These are phyloP conservation scores for Myriosclerotinia curreyana DNA, from an alignment of 2,329 filamentous ascomycete species.

Conservation along the genomic window DNA sequence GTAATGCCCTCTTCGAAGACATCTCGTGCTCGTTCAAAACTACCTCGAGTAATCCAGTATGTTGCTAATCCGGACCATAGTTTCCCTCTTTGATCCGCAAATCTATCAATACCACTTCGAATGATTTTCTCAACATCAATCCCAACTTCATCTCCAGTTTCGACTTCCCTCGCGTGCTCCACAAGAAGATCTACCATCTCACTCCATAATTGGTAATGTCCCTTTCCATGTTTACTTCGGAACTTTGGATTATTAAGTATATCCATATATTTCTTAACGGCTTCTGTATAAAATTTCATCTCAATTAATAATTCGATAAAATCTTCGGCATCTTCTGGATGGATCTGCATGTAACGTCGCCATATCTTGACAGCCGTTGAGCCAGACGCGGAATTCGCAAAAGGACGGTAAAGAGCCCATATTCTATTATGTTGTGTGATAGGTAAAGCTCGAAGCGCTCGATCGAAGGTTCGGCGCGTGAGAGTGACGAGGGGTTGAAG, in stretches of 20 bases:
- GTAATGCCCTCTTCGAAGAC: constrained; percentile 95
- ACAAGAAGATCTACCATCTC: constrained; percentile 97
- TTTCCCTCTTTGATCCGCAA: constrained; percentile 90
- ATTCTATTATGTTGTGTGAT: constrained; percentile 94
- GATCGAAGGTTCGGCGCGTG: constrained; percentile 85
- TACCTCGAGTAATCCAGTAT: constrained; percentile 92
- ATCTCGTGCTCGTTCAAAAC: constrained; percentile 89
- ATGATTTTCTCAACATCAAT: constrained; percentile 92
- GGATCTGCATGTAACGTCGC: constrained; percentile 94
- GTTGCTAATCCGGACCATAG: constrained; percentile 93
- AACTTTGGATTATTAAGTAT: constrained; percentile 89
- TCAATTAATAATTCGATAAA: constrained; percentile 87
- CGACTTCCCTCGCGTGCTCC: constrained; percentile 80
- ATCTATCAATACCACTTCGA: constrained; percentile 83
- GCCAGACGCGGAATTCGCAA: constrained; percentile 86
- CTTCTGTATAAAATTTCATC: constrained; percentile 82
- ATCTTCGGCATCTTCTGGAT: constrained; percentile 91
- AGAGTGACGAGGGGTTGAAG: constrained; percentile 88
- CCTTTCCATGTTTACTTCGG: constrained; percentile 88
- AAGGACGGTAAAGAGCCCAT: constrained; percentile 87
- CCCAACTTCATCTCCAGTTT: constrained; percentile 74
- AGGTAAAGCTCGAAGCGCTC: constrained; percentile 84
- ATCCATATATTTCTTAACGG: constrained; percentile 85
- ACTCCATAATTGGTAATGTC: constrained; percentile 94
- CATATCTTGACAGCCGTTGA: constrained; percentile 90